Conservation (phyloP, 2,329 filamentous ascomycete species). For the Basipetospora chlamydospora region DNA sequence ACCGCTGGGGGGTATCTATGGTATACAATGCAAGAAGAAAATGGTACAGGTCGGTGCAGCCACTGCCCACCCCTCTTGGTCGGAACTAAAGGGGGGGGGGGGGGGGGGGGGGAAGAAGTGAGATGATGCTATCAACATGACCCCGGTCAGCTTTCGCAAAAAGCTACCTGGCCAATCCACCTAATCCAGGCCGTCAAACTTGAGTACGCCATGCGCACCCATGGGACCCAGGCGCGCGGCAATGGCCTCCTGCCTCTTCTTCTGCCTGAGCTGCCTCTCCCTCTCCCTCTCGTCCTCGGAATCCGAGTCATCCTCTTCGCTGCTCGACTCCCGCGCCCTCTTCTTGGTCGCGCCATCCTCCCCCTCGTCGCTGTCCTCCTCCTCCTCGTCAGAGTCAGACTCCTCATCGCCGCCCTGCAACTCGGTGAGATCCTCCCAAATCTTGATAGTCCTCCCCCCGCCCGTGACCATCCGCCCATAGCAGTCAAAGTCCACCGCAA, state of each 20-base stretch:
- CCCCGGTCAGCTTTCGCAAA: too few relatives aligned
- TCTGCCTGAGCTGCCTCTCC: constrained; percentile 3
- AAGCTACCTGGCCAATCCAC: too few relatives aligned
- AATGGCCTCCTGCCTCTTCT: constrained; percentile 15
- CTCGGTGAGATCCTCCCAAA: constrained; percentile 73
- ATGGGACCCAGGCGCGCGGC: constrained; percentile 29
- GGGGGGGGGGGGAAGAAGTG: too few relatives aligned
- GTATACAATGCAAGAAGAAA: too few relatives aligned
- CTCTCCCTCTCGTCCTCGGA: constrained; percentile 9
- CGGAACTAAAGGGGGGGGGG: too few relatives aligned
- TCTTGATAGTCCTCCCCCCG: constrained; percentile 72
- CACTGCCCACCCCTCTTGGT: too few relatives aligned
- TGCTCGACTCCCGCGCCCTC: constrained; percentile 30
- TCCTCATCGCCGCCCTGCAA: constrained; percentile 27
- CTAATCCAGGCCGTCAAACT: constrained; percentile 32
- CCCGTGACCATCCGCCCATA: constrained; percentile 78
- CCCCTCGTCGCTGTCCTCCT: constrained; percentile 26
- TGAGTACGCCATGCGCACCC: constrained; percentile 36
- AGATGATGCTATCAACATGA: too few relatives aligned
- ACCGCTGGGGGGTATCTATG: too few relatives aligned
- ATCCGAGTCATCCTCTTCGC: constrained; percentile 22
- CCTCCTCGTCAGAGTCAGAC: constrained; percentile 32
- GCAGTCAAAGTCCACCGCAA: constrained; percentile 71
- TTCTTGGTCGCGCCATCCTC: constrained; percentile 27
- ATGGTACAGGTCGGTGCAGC: too few relatives aligned